Evolutionary conservation across 441 rosid species (phyloP).

Genomic region (Brassica hybrid): DNA sequence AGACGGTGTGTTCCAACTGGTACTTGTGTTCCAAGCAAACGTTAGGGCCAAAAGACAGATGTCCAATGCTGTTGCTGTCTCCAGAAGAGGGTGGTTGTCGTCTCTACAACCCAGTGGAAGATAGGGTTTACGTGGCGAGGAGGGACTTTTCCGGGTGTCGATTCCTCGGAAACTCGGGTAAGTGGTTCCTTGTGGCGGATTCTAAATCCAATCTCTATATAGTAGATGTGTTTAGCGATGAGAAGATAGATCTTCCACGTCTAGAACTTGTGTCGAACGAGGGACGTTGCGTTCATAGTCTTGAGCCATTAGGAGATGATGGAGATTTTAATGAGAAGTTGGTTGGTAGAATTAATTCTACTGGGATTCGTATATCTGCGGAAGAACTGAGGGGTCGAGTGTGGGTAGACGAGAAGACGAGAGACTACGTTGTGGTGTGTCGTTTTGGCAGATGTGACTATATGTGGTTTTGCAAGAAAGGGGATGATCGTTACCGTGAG

Average conservation of each 20-base stretch:
- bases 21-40: conserved; percentile 1
- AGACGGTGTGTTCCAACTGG: background rate
- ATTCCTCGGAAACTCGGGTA: background rate
- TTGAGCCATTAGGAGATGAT: background rate
- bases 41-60: conserved; percentile 1
- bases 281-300: background rate
- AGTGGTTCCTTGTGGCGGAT: conserved; percentile 7
- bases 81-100: conserved; percentile 2
- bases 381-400: background rate
- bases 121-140: background rate
- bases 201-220: background rate
- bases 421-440: conserved; percentile 9
- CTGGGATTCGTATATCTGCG: background rate
- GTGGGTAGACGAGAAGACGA: background rate
- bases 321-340: background rate
- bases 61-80: conserved; percentile 7
- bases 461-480: background rate
- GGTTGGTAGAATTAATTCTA: background rate
- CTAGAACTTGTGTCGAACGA: background rate
- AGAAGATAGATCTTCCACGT: background rate
- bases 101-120: background rate
- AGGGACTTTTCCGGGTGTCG: background rate
- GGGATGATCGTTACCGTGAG: conserved; percentile 3
- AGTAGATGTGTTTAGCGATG: background rate
- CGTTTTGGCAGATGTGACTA: background rate